These are phyloP conservation scores for Westerdykella aurantiaca DNA, from an alignment of 2,329 filamentous ascomycete species.

Conservation along the genomic window DNA sequence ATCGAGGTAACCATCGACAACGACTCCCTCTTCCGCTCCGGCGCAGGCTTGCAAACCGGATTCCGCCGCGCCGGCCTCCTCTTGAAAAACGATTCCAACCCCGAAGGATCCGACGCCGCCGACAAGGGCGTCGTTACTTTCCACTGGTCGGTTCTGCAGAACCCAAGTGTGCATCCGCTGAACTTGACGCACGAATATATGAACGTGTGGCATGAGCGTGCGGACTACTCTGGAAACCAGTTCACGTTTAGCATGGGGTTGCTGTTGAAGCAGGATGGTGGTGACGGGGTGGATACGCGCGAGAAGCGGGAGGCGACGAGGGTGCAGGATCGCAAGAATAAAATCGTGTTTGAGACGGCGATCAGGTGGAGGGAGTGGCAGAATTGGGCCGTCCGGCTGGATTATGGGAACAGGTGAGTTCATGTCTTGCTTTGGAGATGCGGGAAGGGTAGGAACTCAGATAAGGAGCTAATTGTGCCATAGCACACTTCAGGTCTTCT, in stretches of 20 bases:
- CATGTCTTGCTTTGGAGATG: background rate
- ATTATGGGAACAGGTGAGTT: slow-evolving; percentile 19
- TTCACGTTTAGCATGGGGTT: slow-evolving; percentile 19
- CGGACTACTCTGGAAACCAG: slow-evolving; percentile 22
- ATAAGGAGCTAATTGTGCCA: slow-evolving; percentile 1
- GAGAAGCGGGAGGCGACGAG: slow-evolving; percentile 15
- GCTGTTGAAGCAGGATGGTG: slow-evolving; percentile 18
- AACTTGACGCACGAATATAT: slow-evolving; percentile 28
- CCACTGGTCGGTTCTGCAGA: slow-evolving; percentile 22
- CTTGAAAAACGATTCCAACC: slow-evolving; percentile 17
- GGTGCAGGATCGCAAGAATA: slow-evolving; percentile 17
- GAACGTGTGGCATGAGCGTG: slow-evolving; percentile 26
- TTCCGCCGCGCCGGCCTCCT: slow-evolving; percentile 23
- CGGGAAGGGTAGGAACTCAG: no score
- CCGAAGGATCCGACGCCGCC: slow-evolving; percentile 13
- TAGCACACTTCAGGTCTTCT: slow-evolving; percentile 23
- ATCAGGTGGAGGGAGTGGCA: slow-evolving; percentile 17
- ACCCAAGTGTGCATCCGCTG: slow-evolving; percentile 7
- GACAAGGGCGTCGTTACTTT: slow-evolving; percentile 21
- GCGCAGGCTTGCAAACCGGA: slow-evolving; percentile 13
- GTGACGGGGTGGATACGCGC: slow-evolving; percentile 12
- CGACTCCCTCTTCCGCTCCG: slow-evolving; percentile 16
- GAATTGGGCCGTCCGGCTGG: slow-evolving; percentile 22
- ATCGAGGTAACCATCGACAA: slow-evolving; percentile 24
- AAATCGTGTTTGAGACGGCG: slow-evolving; percentile 13